Evolutionary conservation across 345 rosid genomes (phyloP).

Genomic region (Mangifera indica): DNA sequence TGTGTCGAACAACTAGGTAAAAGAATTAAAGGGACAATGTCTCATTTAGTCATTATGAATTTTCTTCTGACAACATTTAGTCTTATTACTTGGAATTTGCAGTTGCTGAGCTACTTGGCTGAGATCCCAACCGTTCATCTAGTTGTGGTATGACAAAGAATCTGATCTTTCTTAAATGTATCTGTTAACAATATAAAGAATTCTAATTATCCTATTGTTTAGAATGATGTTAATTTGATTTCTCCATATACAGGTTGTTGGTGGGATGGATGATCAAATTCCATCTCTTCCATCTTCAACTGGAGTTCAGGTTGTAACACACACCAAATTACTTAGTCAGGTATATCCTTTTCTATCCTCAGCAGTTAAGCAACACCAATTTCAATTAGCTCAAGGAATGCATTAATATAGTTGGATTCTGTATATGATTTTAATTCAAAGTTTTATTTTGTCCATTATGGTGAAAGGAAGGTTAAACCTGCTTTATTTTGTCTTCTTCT

Average conservation of each 20-base stretch:
- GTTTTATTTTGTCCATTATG: constrained; percentile 1
- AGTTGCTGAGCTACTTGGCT: constrained; percentile 77
- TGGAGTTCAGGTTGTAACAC: constrained; percentile 69
- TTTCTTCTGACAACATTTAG: constrained; percentile 9
- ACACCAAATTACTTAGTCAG: constrained; percentile 76
- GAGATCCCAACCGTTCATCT: constrained; percentile 80
- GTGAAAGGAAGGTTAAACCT: neutral
- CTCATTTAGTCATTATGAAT: constrained; percentile 7
- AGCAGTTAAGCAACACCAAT: neutral
- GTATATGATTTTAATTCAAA: neutral
- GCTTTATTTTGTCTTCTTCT: neutral
- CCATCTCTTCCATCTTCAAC: constrained; percentile 77
- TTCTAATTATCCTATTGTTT: constrained; percentile 8
- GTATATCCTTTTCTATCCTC: constrained; percentile 34
- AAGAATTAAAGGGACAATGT: too few species aligned
- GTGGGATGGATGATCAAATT: constrained; percentile 73
- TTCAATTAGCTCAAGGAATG: neutral
- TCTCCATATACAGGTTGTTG: constrained; percentile 68
- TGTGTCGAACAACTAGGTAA: too few species aligned
- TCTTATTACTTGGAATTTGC: constrained; percentile 40
- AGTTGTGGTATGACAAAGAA: constrained; percentile 67
- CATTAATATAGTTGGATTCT: neutral
- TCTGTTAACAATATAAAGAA: constrained; percentile 9
- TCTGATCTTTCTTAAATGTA: constrained; percentile 17
- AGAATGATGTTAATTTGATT: constrained; percentile 16